Evolutionary conservation across 352 stramenopile genomes (phyloP), one percentile per base, ranked within the genome.

Genomic region (Phytophthora fragariae): DNA sequence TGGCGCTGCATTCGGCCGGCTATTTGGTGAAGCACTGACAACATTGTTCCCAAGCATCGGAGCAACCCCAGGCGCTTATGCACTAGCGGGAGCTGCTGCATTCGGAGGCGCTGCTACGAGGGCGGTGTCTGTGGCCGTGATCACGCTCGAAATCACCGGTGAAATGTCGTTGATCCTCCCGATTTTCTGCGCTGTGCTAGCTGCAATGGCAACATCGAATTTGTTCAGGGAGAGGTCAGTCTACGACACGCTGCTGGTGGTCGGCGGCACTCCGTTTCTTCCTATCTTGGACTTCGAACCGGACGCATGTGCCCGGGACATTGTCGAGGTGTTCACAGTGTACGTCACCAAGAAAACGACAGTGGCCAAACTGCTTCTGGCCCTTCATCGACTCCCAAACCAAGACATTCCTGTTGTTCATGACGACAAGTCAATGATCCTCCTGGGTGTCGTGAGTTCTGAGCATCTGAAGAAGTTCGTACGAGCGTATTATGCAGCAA

Each of bases 91-190:
- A 1, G 89, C 84, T 39, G 86, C 89, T 3, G 83, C 86, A 0
- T 90, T 92, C 35, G 77, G 85, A 8, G 84, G 76, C 0, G 84
- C 81, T 15, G 80, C 84, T 2, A 96, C 89, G 0, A 68, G 86
- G 9, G 90, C 89, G 0, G 83, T 96, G 0, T 94, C 85, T 2
- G 86, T 87, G 8, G 88, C 89, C 0, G 88, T 95, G 24, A 95
- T 95, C 61, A 88, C 88, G 12, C 73, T 94, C 27, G 88, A 95
- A 70, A 85, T 95, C 65, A 95, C 88, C 8, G 81, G 83, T 14
- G 77, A 84, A 44, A 91, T 95, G 73, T 73, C 77, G 33, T 63
- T 93, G 50, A 91, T 93, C 66, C 80, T 92, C 12, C 88, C 88
- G 0, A 89, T 93, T 68, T 93, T 95, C 62, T 85, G 83, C 56